Evolutionary conservation across 129 eudicot species (phyloP).

Genomic region (Lonicera japonica): DNA sequence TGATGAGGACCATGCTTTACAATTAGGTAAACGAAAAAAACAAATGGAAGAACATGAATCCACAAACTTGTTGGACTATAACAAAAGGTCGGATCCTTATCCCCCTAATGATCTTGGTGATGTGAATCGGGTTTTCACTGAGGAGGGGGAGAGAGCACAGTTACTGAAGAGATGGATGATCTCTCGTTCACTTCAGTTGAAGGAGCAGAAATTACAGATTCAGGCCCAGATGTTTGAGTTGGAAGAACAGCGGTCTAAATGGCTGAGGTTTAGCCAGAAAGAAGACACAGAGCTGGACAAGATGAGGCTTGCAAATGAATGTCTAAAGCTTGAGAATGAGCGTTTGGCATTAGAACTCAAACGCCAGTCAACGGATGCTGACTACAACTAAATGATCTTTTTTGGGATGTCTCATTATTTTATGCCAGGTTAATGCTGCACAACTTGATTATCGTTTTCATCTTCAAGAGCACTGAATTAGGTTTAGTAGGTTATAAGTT

Average conservation of each 20-base stretch:
- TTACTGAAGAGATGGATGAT: background rate
- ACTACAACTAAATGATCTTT: background rate
- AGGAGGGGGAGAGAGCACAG: background rate
- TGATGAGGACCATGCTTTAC: background rate
- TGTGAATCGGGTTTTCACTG: background rate
- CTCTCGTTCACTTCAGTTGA: constrained; percentile 13
- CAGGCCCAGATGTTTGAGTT: constrained; percentile 19
- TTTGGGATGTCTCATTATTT: background rate
- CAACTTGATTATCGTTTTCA: too few species aligned
- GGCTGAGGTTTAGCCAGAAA: constrained; percentile 6
- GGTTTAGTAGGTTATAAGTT: too few species aligned
- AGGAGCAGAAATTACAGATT: constrained; percentile 23
- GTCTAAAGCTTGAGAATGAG: constrained; percentile 33
- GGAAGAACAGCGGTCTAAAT: constrained; percentile 17
- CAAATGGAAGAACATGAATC: constrained; percentile 2
- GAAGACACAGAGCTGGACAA: constrained; percentile 27
- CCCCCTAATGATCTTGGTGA: background rate
- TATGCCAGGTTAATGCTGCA: too few species aligned
- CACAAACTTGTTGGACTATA: background rate
- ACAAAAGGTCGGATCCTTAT: background rate
- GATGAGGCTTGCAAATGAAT: constrained; percentile 33
- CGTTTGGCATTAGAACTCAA: constrained; percentile 24
- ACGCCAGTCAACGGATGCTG: constrained; percentile 1
- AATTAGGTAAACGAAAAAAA: constrained; percentile 6
- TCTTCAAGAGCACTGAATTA: too few species aligned